Evolutionary conservation across 257 asterid species (phyloP).

Genomic region (Sherardia arvensis): DNA sequence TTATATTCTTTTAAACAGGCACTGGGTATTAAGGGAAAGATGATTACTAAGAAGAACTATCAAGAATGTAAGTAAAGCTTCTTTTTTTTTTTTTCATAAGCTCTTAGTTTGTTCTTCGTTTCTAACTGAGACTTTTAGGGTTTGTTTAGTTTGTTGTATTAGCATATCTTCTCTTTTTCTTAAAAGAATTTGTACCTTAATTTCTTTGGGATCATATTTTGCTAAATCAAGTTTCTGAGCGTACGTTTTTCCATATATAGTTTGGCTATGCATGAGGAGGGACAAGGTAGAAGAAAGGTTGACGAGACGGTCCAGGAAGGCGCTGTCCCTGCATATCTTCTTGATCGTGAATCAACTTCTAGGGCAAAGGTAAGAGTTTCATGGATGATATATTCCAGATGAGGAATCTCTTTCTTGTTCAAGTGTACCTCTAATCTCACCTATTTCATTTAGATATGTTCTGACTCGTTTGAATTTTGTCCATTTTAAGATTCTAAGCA

Average conservation of each 20-base stretch:
- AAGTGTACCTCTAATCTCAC: not conserved
- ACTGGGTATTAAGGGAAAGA: constrained; percentile 93
- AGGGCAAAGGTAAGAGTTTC: constrained; percentile 62
- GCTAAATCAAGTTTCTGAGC: not conserved
- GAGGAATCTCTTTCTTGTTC: not conserved
- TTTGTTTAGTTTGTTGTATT: not conserved
- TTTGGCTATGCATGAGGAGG: constrained; percentile 86
- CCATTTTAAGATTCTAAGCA: constrained; percentile 64
- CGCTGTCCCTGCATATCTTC: constrained; percentile 91
- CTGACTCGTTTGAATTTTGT: constrained; percentile 8
- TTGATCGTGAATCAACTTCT: constrained; percentile 89
- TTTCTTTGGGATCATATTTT: not conserved
- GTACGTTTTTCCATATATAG: constrained; percentile 21
- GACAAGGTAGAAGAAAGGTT: constrained; percentile 70
- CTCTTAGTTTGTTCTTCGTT: not conserved
- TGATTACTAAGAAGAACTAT: constrained; percentile 75
- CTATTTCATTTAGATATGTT: not conserved
- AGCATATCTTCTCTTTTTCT: not conserved
- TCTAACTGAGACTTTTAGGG: not conserved
- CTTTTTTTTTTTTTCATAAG: not conserved
- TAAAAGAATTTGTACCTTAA: not conserved
- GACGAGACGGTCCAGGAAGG: constrained; percentile 86
- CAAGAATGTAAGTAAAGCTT: constrained; percentile 73
- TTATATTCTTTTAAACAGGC: constrained; percentile 27
- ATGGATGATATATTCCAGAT: not conserved